A percentile compares a stretch with the other conserved stretches of the same genome.
phyloP scores from a whole-genome alignment of 73 alveolate species.

The Paramecium caudatum region DNA sequence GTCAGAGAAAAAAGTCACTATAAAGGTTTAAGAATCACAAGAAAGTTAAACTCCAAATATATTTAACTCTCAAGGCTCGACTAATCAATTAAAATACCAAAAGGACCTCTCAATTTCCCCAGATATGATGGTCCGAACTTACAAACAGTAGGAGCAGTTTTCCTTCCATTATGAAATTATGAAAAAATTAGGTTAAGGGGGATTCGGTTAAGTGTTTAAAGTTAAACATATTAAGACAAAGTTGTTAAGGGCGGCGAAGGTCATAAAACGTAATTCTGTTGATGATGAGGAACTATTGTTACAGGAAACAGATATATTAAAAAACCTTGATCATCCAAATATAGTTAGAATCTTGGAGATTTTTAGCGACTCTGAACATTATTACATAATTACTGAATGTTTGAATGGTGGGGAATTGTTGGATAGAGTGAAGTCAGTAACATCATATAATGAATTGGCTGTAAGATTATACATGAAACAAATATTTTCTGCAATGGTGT shows the following conservation, averaged over 20 bases:
- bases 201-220: slow-evolving; percentile 12
- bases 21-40: background rate
- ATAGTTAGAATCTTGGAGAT: slow-evolving; percentile 70
- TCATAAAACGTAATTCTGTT: background rate
- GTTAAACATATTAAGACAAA: slow-evolving; percentile 31
- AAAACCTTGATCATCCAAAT: slow-evolving; percentile 78
- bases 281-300: slow-evolving; percentile 23
- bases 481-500: slow-evolving; percentile 86
- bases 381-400: slow-evolving; percentile 77
- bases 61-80: background rate
- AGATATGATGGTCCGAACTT: background rate
- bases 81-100: background rate
- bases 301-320: slow-evolving; percentile 12
- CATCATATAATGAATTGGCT: slow-evolving; percentile 83
- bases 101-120: slow-evolving; percentile 15
- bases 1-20: no score
- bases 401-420: slow-evolving; percentile 90
- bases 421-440: slow-evolving; percentile 78
- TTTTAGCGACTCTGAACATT: slow-evolving; percentile 52
- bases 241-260: slow-evolving; percentile 25
- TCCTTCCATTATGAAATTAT: background rate
- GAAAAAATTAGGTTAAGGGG: slow-evolving; percentile 51
- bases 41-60: background rate
- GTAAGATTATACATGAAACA: slow-evolving; percentile 89
- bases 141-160: background rate